Evolutionary conservation across 345 rosid genomes (phyloP).

Genomic region (Bruguiera parviflora): DNA sequence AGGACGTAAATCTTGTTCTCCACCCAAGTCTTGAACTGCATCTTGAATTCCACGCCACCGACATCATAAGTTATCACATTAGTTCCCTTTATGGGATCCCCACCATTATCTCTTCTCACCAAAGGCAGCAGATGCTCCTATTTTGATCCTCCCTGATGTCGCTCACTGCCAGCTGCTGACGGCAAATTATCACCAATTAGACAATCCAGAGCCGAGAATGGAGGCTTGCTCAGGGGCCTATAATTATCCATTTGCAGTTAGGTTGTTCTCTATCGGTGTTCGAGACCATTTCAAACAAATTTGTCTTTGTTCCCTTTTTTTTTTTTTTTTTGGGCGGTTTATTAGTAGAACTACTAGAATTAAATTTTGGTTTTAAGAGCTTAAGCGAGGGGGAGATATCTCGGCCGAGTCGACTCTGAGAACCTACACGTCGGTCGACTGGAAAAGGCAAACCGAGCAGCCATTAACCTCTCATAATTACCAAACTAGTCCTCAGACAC

Average conservation of each 20-base stretch:
- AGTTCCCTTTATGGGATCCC: not conserved
- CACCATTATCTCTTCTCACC: not conserved
- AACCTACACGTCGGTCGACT: no score
- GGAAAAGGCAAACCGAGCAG: no score
- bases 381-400: no score
- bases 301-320: no score
- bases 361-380: no score
- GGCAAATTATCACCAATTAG: not conserved
- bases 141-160: conserved; percentile 5
- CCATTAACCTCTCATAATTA: no score
- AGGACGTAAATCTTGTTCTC: not conserved
- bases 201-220: not conserved
- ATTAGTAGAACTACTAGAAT: no score
- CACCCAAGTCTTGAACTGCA: conserved; percentile 8
- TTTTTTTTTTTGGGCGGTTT: no score
- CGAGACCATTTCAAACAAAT: no score
- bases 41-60: not conserved
- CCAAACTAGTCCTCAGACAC: no score
- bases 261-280: no score
- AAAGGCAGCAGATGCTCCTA: not conserved
- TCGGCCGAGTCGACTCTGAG: no score
- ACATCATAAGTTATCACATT: not conserved
- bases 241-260: not conserved
- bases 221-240: not conserved
- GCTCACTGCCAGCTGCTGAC: conserved; percentile 10